These are phyloP conservation scores for Kalmusia sp. DNA, from an alignment of 2,329 filamentous ascomycete species.

Conservation along the genomic window DNA sequence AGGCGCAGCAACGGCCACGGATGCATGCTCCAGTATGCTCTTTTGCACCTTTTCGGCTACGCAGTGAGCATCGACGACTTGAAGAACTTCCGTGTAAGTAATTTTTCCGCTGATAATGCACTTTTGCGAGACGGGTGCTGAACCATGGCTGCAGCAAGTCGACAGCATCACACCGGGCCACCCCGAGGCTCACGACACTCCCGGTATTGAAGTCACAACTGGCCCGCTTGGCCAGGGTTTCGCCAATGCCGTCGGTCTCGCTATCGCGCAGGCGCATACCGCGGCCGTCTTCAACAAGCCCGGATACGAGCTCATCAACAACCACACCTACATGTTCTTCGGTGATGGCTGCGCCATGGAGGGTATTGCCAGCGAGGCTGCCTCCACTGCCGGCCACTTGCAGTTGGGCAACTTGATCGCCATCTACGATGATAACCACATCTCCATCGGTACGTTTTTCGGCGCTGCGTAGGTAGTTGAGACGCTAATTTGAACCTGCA, in stretches of 20 bases:
- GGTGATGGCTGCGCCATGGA: slow-evolving; percentile 99
- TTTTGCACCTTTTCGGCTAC: slow-evolving; percentile 97
- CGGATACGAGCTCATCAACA: slow-evolving; percentile 87
- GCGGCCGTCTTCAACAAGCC: slow-evolving; percentile 96
- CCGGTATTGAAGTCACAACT: slow-evolving; percentile 96
- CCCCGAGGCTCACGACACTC: slow-evolving; percentile 95
- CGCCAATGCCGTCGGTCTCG: slow-evolving; percentile 95
- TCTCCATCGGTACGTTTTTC: slow-evolving; percentile 70
- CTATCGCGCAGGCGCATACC: slow-evolving; percentile 93
- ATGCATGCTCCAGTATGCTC: slow-evolving; percentile 99
- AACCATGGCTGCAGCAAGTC: slow-evolving; percentile 58
- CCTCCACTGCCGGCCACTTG: slow-evolving; percentile 90
- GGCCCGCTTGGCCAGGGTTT: slow-evolving; percentile 98
- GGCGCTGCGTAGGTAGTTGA: not conserved
- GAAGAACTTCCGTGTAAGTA: slow-evolving; percentile 92
- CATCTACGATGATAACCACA: slow-evolving; percentile 99
- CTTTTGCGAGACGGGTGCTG: slow-evolving; percentile 51
- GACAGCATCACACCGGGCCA: slow-evolving; percentile 92
- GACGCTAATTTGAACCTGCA: slow-evolving; percentile 38
- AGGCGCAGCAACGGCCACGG: slow-evolving; percentile 89
- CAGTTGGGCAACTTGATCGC: slow-evolving; percentile 97
- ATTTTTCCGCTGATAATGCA: slow-evolving; percentile 41
- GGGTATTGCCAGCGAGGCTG: slow-evolving; percentile 93
- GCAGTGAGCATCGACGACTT: slow-evolving; percentile 85
- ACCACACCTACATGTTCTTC: slow-evolving; percentile 97